Evolutionary conservation across 225 moss, liverwort and hornwort species (phyloP).

Genomic region (Bryum argenteum): DNA sequence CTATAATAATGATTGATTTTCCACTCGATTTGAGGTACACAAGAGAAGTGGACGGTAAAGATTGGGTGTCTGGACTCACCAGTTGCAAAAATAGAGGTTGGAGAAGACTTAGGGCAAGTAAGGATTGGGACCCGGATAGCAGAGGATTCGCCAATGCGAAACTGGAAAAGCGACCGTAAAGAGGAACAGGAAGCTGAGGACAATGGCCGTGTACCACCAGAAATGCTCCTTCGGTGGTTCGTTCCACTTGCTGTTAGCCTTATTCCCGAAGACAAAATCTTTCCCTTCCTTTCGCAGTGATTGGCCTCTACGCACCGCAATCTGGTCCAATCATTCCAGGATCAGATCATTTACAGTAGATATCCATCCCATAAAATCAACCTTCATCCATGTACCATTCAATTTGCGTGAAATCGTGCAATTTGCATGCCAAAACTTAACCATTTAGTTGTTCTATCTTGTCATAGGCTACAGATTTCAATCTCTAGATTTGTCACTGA

Average conservation of each 20-base stretch:
- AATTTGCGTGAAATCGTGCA: too few relatives aligned
- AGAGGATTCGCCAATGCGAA: constrained; percentile 34
- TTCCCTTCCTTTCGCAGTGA: constrained; percentile 5
- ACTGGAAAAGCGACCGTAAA: constrained; percentile 20
- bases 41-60: neutral
- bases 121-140: neutral
- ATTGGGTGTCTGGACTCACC: constrained; percentile 3
- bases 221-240: neutral
- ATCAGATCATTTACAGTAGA: neutral
- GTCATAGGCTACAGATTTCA: too few relatives aligned
- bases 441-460: too few relatives aligned
- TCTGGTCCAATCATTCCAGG: neutral
- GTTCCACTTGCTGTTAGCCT: neutral
- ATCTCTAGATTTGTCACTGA: too few relatives aligned
- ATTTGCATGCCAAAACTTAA: too few relatives aligned
- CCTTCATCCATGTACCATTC: too few relatives aligned
- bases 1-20: too few relatives aligned
- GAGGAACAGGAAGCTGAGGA: constrained; percentile 3
- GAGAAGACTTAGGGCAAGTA: neutral
- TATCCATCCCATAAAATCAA: too few relatives aligned
- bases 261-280: constrained; percentile 11
- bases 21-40: too few relatives aligned
- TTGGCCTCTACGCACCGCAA: neutral
- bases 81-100: neutral
- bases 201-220: constrained; percentile 1